phyloP scores from a whole-genome alignment of 768 basidiomycete genomes.

The Galerina marginata region DNA sequence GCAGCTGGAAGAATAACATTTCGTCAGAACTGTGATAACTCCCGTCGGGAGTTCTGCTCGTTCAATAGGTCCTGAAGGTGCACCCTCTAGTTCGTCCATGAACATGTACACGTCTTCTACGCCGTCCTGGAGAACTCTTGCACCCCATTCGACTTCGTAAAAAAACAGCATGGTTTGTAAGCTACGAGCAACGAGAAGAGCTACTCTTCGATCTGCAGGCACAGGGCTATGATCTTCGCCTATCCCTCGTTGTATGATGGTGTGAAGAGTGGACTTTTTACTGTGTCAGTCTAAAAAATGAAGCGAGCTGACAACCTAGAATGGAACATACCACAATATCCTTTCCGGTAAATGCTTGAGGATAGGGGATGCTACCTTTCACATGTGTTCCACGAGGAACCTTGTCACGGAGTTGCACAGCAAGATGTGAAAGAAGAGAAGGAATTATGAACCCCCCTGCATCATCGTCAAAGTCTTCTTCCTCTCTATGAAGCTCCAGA shows the following conservation, averaged over 20 bases:
- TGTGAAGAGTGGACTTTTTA: constrained; percentile 80
- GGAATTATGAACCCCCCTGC: constrained; percentile 87
- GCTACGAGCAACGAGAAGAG: constrained; percentile 86
- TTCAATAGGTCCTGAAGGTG: constrained; percentile 59
- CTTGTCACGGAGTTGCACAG: constrained; percentile 85
- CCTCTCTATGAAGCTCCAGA: constrained; percentile 49
- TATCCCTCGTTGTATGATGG: constrained; percentile 81
- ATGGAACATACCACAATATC: constrained; percentile 50
- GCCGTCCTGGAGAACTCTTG: constrained; percentile 80
- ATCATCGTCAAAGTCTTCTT: constrained; percentile 64
- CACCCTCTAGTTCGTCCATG: constrained; percentile 80
- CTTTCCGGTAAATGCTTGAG: constrained; percentile 90
- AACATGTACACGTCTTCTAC: constrained; percentile 97
- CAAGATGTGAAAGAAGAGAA: constrained; percentile 84
- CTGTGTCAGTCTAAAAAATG: constrained; percentile 5
- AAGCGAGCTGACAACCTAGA: neutral
- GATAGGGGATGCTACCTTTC: constrained; percentile 94
- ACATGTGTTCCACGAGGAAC: constrained; percentile 89
- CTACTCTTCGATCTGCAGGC: constrained; percentile 77
- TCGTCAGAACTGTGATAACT: constrained; percentile 84
- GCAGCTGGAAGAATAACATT: constrained; percentile 89
- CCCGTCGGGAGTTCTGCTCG: constrained; percentile 82
- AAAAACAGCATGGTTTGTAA: constrained; percentile 93
- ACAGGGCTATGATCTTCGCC: constrained; percentile 68
- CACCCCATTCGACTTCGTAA: constrained; percentile 97